Percentiles rank a stretch among this genome's conserved stretches.
phyloP scores from a whole-genome alignment of 345 rosid species.

The Citrus cavaleriei region DNA sequence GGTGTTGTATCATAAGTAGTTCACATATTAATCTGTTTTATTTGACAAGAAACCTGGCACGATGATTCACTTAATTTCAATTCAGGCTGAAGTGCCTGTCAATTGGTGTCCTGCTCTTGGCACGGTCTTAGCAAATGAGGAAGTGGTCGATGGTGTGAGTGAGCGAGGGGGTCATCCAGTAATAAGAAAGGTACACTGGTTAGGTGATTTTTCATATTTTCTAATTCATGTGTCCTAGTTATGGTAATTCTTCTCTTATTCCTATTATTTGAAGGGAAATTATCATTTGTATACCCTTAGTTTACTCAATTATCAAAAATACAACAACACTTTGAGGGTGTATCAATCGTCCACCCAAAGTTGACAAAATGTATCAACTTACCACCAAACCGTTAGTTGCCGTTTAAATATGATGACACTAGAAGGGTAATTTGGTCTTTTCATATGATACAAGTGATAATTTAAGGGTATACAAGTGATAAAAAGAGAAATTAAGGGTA shows the following conservation, averaged over 20 bases:
- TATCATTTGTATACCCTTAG: too few species aligned
- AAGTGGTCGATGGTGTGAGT: constrained; percentile 93
- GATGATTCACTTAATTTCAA: constrained; percentile 16
- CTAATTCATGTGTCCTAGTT: neutral
- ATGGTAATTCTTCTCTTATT: constrained; percentile 23
- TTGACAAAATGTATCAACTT: too few species aligned
- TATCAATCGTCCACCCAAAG: too few species aligned
- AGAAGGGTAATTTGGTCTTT: too few species aligned
- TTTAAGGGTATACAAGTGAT: too few species aligned
- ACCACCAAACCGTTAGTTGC: too few species aligned
- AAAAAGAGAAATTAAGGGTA: too few species aligned
- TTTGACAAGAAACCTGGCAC: constrained; percentile 15
- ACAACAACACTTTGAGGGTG: too few species aligned
- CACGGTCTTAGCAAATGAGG: constrained; percentile 97
- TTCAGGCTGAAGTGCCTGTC: constrained; percentile 95
- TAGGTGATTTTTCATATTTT: neutral
- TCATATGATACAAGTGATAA: too few species aligned
- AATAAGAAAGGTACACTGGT: constrained; percentile 72
- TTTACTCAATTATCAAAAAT: too few species aligned
- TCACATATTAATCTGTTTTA: constrained; percentile 11
- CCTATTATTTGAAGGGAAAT: constrained; percentile 24
- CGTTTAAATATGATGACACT: too few species aligned
- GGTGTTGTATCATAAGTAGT: constrained; percentile 36
- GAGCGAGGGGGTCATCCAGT: constrained; percentile 98
- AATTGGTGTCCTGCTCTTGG: constrained; percentile 99